phyloP scores from a whole-genome alignment of 441 rosid genomes.

The Adansonia madagascariensis region DNA sequence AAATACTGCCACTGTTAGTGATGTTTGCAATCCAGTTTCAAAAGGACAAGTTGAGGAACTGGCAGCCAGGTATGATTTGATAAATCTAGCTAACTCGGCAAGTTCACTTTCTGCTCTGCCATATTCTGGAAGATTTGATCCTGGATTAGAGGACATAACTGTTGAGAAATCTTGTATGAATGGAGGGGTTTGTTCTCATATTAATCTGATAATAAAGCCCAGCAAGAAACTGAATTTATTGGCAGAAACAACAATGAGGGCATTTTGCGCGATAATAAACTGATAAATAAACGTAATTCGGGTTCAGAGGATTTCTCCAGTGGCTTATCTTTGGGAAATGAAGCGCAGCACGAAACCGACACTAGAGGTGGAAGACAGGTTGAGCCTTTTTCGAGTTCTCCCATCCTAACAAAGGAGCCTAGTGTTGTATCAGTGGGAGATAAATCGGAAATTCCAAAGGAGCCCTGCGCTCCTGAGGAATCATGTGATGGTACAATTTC shows the following conservation, averaged over 20 bases:
- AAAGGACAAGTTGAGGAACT: conserved; percentile 25
- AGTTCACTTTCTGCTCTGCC: conserved; percentile 23
- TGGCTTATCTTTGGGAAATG: no score
- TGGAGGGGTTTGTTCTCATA: conserved; percentile 31
- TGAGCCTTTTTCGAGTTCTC: no score
- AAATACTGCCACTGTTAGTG: conserved; percentile 12
- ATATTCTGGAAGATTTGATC: conserved; percentile 21
- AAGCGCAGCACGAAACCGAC: no score
- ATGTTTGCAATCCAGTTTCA: conserved; percentile 35
- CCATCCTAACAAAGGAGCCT: conserved; percentile 20
- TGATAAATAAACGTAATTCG: no score
- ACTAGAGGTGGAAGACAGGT: no score
- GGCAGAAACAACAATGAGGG: conserved; percentile 25
- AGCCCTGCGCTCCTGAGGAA: conserved; percentile 17
- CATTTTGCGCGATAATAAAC: neutral
- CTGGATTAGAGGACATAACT: conserved; percentile 29
- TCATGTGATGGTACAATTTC: conserved; percentile 26
- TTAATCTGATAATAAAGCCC: conserved; percentile 35
- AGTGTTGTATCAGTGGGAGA: neutral
- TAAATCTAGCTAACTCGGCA: conserved; percentile 26
- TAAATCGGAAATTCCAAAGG: neutral
- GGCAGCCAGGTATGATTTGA: conserved; percentile 25
- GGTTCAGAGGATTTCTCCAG: no score
- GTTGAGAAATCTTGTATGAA: conserved; percentile 36
- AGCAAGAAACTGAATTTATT: conserved; percentile 35